Evolutionary conservation across 2,329 filamentous ascomycete species (phyloP).

Genomic region (Aspergillus fijiensis): DNA sequence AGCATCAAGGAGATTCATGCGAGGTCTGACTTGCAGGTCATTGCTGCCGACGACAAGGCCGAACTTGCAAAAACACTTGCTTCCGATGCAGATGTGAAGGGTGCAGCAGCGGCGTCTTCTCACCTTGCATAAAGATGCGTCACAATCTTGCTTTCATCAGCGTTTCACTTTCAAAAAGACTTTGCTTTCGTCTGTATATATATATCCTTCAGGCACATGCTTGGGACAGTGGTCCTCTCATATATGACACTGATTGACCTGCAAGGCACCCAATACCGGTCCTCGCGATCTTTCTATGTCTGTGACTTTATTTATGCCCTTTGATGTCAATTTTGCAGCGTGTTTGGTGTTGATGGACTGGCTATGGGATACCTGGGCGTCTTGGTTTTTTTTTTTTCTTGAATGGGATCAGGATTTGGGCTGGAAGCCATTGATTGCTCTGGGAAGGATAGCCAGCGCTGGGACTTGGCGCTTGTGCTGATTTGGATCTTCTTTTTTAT

Average conservation of each 20-base stretch:
- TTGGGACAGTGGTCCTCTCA: background rate
- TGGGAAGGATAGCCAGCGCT: background rate
- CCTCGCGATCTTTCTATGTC: background rate
- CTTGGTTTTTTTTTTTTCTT: background rate
- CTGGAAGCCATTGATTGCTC: background rate
- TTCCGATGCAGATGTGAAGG: background rate
- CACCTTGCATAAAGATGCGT: background rate
- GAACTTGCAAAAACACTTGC: background rate
- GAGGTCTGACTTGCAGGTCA: background rate
- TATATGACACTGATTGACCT: background rate
- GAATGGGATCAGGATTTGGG: slow-evolving; percentile 1
- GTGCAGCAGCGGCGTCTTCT: background rate
- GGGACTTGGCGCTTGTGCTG: background rate
- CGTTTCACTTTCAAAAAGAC: background rate
- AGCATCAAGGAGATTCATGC: slow-evolving; percentile 8
- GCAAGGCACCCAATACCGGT: background rate
- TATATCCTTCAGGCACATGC: slow-evolving; percentile 6
- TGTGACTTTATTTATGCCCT: slow-evolving; percentile 1
- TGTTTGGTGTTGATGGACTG: slow-evolving; percentile 5
- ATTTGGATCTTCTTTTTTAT: background rate
- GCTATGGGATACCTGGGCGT: slow-evolving; percentile 17
- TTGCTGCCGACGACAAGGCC: background rate
- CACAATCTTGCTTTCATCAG: background rate
- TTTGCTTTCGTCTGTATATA: slow-evolving; percentile 5
- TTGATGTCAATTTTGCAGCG: slow-evolving; percentile 3